Evolutionary conservation across 1,139 yeast genomes (phyloP).

Genomic region (Candida sp.): DNA sequence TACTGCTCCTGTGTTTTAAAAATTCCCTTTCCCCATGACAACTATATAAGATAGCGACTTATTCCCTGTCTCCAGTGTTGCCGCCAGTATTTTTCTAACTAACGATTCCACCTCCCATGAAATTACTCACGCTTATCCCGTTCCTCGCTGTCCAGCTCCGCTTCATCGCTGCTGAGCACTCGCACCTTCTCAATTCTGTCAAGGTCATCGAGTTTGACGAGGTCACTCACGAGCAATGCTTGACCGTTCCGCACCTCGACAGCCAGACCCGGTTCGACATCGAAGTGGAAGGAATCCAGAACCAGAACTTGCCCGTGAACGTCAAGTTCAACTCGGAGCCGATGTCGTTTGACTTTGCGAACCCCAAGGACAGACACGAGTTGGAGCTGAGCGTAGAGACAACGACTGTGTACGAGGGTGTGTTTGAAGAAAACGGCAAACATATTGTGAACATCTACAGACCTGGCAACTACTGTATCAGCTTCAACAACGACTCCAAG

Average conservation of each 20-base stretch:
- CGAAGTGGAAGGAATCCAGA: neutral
- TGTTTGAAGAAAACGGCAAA: neutral
- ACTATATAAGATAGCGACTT: neutral
- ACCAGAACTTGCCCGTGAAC: neutral
- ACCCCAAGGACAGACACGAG: neutral
- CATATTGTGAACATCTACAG: neutral
- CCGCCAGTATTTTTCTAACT: neutral
- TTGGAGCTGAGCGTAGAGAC: neutral
- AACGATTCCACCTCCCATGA: neutral
- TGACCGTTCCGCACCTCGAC: neutral
- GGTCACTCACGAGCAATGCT: neutral
- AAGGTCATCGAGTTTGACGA: neutral
- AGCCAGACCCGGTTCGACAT: neutral
- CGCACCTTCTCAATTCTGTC: neutral
- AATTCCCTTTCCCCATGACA: neutral
- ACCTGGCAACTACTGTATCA: slow-evolving; percentile 1
- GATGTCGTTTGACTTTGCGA: slow-evolving; percentile 1
- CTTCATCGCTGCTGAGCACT: neutral
- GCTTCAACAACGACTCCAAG: neutral
- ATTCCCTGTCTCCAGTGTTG: neutral
- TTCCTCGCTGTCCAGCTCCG: neutral
- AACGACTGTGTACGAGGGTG: neutral
- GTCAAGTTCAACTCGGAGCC: neutral
- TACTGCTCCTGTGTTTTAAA: neutral
- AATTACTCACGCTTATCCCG: neutral